Evolutionary conservation across 306 rosid genomes (phyloP), one percentile per base, ranked within the genome.

Genomic region (Prunus fruticosa): DNA sequence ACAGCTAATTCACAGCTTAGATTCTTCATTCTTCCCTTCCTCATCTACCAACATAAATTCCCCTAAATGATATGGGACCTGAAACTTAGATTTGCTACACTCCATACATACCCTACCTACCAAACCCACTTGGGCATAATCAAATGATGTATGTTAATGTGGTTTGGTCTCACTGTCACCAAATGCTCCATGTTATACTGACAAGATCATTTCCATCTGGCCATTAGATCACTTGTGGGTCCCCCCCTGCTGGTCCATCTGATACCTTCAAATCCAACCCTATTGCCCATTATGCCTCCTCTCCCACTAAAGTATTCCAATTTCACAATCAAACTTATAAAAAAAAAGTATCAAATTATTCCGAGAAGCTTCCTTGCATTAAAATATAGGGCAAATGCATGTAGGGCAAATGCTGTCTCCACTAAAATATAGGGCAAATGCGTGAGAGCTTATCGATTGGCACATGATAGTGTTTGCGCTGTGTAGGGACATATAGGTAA

Each of bases 51-150:
- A 64, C 72, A 71, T 25, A 71, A 64, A 71, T 71, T 43, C 69
- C 65, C 50, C 47, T 3, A 7, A 11, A 4, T 6, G 20, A 1
- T 3, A 56, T 56, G 67, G 56, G 23, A 32, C 38, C 23, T 61
- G 18, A 11, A 23, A 51, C 50, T 10, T 41, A 28, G 23, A 25
- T 46, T 63, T 62, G 49, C 60, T 4, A 41, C 34, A 75, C 53
- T 23, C 79, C 79, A 65, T 49, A 57, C 18, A 20, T 19, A 74
- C 72, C 56, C 62, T 19, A 3, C 34, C 64, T 4, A 60, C 34
- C 34, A 60, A 34, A 4, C 51, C 72, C 65, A 75, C 72, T 70
- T 75, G 79, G 72, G 45, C 52, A 64, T 19, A n/a, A 38, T 63
- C 73, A 75, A 53, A 78, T 72, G 28, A 56, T 56, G 62, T 1